A percentile compares a stretch with the other conserved stretches of the same genome.
Conservation (phyloP, 2,329 filamentous ascomycete species). For the Verticillium dahliae region DNA sequence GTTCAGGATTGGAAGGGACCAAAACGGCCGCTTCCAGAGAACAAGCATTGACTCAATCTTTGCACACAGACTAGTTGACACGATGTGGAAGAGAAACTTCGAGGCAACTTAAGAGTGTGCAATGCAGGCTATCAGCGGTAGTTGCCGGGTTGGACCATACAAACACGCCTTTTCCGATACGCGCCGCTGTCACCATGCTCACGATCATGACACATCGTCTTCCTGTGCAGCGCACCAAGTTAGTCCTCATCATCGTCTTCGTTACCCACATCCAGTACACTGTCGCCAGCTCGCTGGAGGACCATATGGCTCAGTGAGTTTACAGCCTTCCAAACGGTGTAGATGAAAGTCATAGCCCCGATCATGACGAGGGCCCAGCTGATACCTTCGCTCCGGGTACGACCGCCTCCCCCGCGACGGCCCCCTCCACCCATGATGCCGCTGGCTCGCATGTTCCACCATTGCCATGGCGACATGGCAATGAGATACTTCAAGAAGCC, state of each 20-base stretch:
- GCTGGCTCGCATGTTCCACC: conserved; percentile 64
- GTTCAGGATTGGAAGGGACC: conserved; percentile 24
- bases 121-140: conserved; percentile 22
- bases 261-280: conserved; percentile 73
- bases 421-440: conserved; percentile 46
- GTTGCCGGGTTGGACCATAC: background rate
- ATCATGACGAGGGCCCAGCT: conserved; percentile 74
- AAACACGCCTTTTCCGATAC: background rate
- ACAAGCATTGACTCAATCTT: conserved; percentile 53
- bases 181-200: background rate
- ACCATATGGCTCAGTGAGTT: conserved; percentile 63
- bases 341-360: conserved; percentile 73
- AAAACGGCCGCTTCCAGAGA: conserved; percentile 46
- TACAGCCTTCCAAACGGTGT: conserved; percentile 79
- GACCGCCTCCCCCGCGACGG: conserved; percentile 57
- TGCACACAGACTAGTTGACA: conserved; percentile 98
- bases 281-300: conserved; percentile 72
- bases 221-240: background rate
- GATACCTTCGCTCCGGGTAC: conserved; percentile 71
- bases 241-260: conserved; percentile 42
- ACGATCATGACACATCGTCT: background rate
- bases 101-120: conserved; percentile 99
- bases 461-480: conserved; percentile 67
- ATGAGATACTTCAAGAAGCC: conserved; percentile 79
- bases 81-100: conserved; percentile 66